phyloP scores from a whole-genome alignment of 805 yeast genomes.

The Myxozyma monticola region DNA sequence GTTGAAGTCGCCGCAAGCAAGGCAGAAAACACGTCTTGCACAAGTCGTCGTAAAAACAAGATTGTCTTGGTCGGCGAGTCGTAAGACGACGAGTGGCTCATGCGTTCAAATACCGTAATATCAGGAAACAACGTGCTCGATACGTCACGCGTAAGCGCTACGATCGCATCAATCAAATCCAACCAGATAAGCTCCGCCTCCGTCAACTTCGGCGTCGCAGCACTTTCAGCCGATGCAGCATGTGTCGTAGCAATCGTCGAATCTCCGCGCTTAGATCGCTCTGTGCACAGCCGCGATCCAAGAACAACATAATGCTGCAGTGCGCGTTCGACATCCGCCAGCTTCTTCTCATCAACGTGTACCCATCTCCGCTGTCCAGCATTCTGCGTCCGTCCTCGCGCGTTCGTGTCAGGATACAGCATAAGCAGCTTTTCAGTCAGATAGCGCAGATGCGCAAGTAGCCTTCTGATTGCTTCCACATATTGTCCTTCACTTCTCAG shows the following conservation, averaged over 20 bases:
- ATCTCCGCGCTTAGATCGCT: constrained; percentile 16
- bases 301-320: constrained; percentile 28
- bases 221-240: neutral
- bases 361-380: constrained; percentile 22
- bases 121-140: constrained; percentile 27
- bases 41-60: constrained; percentile 26
- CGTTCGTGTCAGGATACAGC: constrained; percentile 22
- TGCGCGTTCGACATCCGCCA: constrained; percentile 18
- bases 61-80: constrained; percentile 29
- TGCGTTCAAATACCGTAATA: constrained; percentile 21
- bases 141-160: constrained; percentile 27
- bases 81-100: constrained; percentile 26
- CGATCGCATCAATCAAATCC: constrained; percentile 27
- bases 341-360: constrained; percentile 25
- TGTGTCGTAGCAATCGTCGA: neutral
- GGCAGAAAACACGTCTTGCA: constrained; percentile 32
- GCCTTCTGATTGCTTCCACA: constrained; percentile 23
- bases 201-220: constrained; percentile 1
- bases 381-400: constrained; percentile 20
- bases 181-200: constrained; percentile 28
- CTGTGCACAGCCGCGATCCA: constrained; percentile 28
- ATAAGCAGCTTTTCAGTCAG: constrained; percentile 12
- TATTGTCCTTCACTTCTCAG: constrained; percentile 29
- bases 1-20: constrained; percentile 28
- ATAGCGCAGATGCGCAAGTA: constrained; percentile 18